These are phyloP conservation scores for Alnus rubra DNA, from an alignment of 306 rosid species.

Conservation along the genomic window DNA sequence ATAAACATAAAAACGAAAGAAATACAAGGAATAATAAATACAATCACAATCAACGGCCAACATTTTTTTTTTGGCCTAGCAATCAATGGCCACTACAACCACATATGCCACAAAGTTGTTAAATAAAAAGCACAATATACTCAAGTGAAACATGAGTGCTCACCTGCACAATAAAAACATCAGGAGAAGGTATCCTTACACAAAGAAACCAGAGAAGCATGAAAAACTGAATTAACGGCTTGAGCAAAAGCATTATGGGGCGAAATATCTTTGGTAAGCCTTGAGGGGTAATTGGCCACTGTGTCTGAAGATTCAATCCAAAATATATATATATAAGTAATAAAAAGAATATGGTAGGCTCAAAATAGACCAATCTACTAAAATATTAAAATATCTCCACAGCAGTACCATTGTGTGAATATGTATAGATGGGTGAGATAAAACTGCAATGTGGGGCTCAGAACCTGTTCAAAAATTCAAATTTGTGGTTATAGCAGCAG, in stretches of 20 bases:
- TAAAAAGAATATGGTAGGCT: neutral
- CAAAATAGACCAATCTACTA: slow-evolving; percentile 5
- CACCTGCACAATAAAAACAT: slow-evolving; percentile 89
- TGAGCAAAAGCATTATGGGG: slow-evolving; percentile 64
- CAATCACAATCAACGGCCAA: neutral
- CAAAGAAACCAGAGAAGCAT: slow-evolving; percentile 92
- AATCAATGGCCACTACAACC: neutral
- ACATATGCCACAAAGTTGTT: neutral
- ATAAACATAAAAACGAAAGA: neutral
- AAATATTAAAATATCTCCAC: slow-evolving; percentile 8
- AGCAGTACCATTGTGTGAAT: slow-evolving; percentile 69
- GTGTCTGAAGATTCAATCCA: slow-evolving; percentile 59
- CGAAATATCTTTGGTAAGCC: slow-evolving; percentile 61
- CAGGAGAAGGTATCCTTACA: slow-evolving; percentile 69
- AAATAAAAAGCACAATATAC: neutral
- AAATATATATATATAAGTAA: neutral
- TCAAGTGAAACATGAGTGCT: slow-evolving; percentile 11
- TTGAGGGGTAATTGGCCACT: slow-evolving; percentile 57
- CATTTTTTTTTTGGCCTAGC: neutral
- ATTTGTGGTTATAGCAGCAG: neutral
- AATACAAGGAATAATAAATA: neutral
- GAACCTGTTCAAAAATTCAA: slow-evolving; percentile 63
- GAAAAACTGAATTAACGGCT: slow-evolving; percentile 71
- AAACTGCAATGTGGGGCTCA: slow-evolving; percentile 71
- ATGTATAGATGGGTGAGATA: slow-evolving; percentile 68